Conservation (phyloP, 805 yeast genomes). For the Sugiyamaella qingdaonensis region DNA sequence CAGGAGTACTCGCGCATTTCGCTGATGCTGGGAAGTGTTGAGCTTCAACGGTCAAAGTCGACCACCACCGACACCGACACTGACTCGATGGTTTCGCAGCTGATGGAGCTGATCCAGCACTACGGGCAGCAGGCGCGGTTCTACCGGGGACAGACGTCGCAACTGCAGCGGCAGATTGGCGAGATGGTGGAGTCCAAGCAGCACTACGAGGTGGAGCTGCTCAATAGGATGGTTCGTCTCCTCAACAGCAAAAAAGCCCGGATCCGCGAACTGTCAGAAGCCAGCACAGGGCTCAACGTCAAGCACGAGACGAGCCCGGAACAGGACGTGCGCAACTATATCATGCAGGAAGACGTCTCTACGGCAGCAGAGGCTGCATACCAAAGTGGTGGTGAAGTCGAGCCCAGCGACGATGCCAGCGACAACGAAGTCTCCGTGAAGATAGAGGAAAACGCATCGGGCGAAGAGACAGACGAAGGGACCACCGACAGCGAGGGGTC, state of each 20-base stretch:
- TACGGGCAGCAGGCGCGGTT: background rate
- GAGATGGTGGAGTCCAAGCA: constrained; percentile 16
- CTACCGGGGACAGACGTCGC: background rate
- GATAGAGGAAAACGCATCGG: too few relatives aligned
- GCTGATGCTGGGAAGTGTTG: background rate
- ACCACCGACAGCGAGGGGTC: too few relatives aligned
- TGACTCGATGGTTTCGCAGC: background rate
- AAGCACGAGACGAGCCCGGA: background rate
- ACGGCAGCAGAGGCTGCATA: background rate
- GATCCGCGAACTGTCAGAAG: constrained; percentile 14
- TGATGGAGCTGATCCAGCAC: background rate
- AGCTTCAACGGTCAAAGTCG: background rate
- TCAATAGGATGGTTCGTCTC: constrained; percentile 14
- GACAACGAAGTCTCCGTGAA: too few relatives aligned
- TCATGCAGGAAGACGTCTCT: constrained; percentile 1
- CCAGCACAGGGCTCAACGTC: background rate
- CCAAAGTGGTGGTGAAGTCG: too few relatives aligned
- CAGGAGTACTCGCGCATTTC: background rate
- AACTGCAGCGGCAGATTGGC: constrained; percentile 13
- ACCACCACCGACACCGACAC: background rate
- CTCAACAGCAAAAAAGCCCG: constrained; percentile 19
- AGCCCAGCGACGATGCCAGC: too few relatives aligned
- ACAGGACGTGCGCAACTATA: background rate
- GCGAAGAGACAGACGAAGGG: too few relatives aligned
- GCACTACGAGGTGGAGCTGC: constrained; percentile 15